Evolutionary conservation across 2,329 filamentous ascomycete genomes (phyloP).

Genomic region (Cordyceps javanica): DNA sequence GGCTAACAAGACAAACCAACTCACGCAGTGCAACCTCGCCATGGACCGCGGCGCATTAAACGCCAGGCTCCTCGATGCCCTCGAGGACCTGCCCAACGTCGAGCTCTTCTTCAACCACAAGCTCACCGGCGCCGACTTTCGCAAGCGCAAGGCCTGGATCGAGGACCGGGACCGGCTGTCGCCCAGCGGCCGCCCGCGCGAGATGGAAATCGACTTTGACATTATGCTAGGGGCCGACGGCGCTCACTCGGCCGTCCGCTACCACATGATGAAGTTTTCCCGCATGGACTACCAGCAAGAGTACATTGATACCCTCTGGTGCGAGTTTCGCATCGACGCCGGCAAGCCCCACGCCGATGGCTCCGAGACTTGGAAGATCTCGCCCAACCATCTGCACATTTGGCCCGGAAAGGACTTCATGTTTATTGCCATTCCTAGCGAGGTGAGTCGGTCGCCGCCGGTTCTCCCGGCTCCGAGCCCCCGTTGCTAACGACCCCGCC

Average conservation of each 20-base stretch:
- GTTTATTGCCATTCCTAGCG: constrained; percentile 92
- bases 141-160: constrained; percentile 76
- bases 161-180: constrained; percentile 46
- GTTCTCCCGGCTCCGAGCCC: too few species aligned
- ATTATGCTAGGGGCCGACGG: constrained; percentile 92
- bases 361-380: constrained; percentile 62
- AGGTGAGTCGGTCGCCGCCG: constrained; percentile 44
- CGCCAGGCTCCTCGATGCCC: constrained; percentile 71
- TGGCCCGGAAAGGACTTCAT: constrained; percentile 93
- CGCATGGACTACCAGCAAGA: constrained; percentile 88
- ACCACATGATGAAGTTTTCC: constrained; percentile 92
- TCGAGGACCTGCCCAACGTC: constrained; percentile 82
- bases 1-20: constrained; percentile 5
- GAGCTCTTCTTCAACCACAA: constrained; percentile 91
- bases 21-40: constrained; percentile 70
- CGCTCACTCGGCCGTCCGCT: constrained; percentile 84
- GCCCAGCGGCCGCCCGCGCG: constrained; percentile 44
- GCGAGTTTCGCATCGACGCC: constrained; percentile 79
- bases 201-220: constrained; percentile 83
- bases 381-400: constrained; percentile 91
- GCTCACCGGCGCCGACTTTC: constrained; percentile 83
- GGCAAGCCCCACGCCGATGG: constrained; percentile 22
- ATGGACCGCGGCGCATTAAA: constrained; percentile 83
- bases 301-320: constrained; percentile 97
- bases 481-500: constrained; percentile 13